phyloP scores from a whole-genome alignment of 805 yeast genomes.

The Tetrapisispora pingtungensis region DNA sequence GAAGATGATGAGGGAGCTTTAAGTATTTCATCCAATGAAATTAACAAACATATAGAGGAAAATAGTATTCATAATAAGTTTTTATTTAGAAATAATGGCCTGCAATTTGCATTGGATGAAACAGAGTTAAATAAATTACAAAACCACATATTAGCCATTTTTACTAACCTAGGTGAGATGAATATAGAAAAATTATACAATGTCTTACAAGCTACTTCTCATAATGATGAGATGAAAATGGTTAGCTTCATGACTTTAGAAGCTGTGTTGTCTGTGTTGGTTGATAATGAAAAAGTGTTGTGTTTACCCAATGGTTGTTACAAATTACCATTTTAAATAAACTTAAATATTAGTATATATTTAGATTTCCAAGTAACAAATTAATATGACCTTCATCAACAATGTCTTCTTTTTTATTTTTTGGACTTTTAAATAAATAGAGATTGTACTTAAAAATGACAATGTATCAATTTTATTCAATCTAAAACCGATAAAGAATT shows the following conservation, averaged over 20 bases:
- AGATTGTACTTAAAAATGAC: too few relatives aligned
- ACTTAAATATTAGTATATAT: background rate
- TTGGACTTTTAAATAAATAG: too few relatives aligned
- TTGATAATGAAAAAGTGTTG: constrained; percentile 12
- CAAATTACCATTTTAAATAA: constrained; percentile 1
- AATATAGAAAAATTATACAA: constrained; percentile 42
- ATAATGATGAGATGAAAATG: constrained; percentile 30
- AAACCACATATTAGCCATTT: constrained; percentile 34
- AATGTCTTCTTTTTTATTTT: too few relatives aligned
- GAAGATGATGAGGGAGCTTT: background rate
- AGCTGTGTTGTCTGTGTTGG: constrained; percentile 8
- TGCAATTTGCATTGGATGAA: too few relatives aligned
- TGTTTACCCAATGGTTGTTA: constrained; percentile 12
- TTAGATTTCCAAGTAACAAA: background rate
- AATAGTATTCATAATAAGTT: too few relatives aligned
- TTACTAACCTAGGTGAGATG: constrained; percentile 44
- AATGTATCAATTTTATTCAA: too few relatives aligned
- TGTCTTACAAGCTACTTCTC: constrained; percentile 45
- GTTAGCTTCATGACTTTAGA: constrained; percentile 11
- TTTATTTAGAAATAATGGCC: too few relatives aligned
- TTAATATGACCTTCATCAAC: too few relatives aligned
- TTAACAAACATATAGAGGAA: too few relatives aligned
- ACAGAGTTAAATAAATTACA: background rate
- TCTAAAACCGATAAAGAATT: too few relatives aligned
- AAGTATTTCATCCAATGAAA: background rate